Evolutionary conservation across 768 basidiomycete genomes (phyloP), one percentile per base, ranked within the genome.

Genomic region (Kwoniella mangroviensis): DNA sequence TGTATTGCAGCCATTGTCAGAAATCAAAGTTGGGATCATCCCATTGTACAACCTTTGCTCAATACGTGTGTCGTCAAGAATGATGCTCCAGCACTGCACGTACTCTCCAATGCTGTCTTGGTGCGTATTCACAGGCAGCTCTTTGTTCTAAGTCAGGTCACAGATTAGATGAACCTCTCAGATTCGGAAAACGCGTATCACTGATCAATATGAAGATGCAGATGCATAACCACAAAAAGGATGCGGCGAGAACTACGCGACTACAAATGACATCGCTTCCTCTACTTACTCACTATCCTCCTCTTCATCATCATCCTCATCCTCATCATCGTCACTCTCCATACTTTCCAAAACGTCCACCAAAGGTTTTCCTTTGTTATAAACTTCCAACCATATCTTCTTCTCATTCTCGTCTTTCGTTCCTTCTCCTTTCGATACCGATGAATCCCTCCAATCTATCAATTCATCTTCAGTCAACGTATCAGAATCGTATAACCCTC

Each of bases 401-500:
- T 80, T 80, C 61, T 43, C 90, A 89, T 53, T 93, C 85, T 65
- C 85, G 80, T 92, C 92, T 89, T 89, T 90, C 65, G 90, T 41
- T 87, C 91, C 78, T 86, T 86, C 34, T 89, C 88, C 58, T 79
- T 84, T 24, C 88, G 86, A 60, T 84, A 86, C 63, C 26, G 65
- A 69, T 15, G 77, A 63, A 63, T 81, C 85, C 82, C 94, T 90
- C 96, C 96, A 99, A 59, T 85, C 86, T n/a, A 92, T 88, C 73
- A 98, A 90, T 73, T 93, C 90, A 61, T 93, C 91, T 77, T 94
- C 94, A 59, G 92, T 92, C 2, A 97, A 89, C 55, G 97, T 88
- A 81, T 99, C 96, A n/a, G 87, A 87, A 79, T 96, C 92, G 82
- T 98, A 99, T 15, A 94, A 85, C 3, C 90, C 90, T 40, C 90